These are phyloP conservation scores for Penicillium sp. DNA, from an alignment of 2,329 filamentous ascomycete species.

Conservation along the genomic window DNA sequence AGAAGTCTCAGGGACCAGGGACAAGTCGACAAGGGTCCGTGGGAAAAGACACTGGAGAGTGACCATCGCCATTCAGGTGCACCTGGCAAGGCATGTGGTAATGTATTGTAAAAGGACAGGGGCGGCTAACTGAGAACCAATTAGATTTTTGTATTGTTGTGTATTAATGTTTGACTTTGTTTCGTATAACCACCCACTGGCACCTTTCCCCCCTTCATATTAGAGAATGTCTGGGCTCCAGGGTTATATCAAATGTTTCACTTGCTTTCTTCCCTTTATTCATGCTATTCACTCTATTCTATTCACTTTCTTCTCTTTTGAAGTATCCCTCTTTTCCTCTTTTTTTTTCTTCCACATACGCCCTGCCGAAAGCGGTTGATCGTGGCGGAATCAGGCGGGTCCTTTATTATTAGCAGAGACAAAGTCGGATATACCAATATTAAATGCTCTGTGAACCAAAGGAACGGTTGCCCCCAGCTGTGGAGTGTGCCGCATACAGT, in stretches of 20 bases:
- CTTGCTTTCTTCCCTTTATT: background rate
- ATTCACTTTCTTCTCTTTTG: background rate
- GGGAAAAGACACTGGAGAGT: slow-evolving; percentile 1
- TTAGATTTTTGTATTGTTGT: background rate
- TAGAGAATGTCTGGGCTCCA: background rate
- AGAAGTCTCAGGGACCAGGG: slow-evolving; percentile 11
- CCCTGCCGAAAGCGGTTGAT: slow-evolving; percentile 17
- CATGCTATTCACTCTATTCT: background rate
- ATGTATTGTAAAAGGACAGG: slow-evolving; percentile 3
- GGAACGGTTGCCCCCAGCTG: slow-evolving; percentile 16
- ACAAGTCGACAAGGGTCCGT: slow-evolving; percentile 4
- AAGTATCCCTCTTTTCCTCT: background rate
- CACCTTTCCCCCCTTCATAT: background rate
- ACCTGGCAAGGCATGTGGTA: slow-evolving; percentile 3
- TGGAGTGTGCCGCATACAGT: slow-evolving; percentile 7
- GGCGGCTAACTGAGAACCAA: background rate
- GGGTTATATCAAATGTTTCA: background rate
- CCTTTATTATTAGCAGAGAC: slow-evolving; percentile 1
- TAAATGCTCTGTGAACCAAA: slow-evolving; percentile 1
- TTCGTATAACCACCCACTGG: background rate
- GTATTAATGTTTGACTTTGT: slow-evolving; percentile 5
- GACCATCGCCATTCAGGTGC: slow-evolving; percentile 1
- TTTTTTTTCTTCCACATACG: background rate
- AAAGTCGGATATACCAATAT: background rate
- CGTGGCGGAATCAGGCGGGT: slow-evolving; percentile 16